phyloP scores from a whole-genome alignment of 495 filamentous ascomycete genomes.

The Xylaria venustula region DNA sequence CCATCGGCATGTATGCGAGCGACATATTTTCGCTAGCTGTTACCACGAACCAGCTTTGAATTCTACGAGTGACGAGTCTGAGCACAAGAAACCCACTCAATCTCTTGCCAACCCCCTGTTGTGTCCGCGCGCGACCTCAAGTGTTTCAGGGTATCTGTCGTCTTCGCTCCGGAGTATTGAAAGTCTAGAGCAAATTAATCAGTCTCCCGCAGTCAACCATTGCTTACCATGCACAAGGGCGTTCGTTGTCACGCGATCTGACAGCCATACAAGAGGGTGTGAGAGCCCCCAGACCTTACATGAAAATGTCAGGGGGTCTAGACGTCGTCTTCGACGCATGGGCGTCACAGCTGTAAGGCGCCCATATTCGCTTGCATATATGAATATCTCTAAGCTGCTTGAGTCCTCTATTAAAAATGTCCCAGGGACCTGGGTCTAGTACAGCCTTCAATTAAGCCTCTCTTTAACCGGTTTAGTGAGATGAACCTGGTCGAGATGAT shows the following conservation, averaged over 20 bases:
- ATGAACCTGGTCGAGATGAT: neutral
- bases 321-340: constrained; percentile 1
- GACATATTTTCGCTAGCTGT: neutral
- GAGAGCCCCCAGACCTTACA: neutral
- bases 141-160: no score
- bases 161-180: neutral
- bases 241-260: neutral
- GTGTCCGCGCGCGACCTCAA: no score
- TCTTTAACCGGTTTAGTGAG: neutral
- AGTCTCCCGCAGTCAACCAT: neutral
- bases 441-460: neutral
- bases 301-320: neutral
- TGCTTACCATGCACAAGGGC: constrained; percentile 1
- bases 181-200: neutral
- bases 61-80: no score
- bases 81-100: neutral
- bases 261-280: neutral
- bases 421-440: neutral
- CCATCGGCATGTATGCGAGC: neutral
- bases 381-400: neutral
- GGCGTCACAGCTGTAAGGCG: neutral
- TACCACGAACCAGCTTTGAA: no score
- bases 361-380: constrained; percentile 2
- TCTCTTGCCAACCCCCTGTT: no score
- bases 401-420: neutral